Conservation (phyloP, 139 green algal genomes). For the Pseudopediastrum boryanum region DNA sequence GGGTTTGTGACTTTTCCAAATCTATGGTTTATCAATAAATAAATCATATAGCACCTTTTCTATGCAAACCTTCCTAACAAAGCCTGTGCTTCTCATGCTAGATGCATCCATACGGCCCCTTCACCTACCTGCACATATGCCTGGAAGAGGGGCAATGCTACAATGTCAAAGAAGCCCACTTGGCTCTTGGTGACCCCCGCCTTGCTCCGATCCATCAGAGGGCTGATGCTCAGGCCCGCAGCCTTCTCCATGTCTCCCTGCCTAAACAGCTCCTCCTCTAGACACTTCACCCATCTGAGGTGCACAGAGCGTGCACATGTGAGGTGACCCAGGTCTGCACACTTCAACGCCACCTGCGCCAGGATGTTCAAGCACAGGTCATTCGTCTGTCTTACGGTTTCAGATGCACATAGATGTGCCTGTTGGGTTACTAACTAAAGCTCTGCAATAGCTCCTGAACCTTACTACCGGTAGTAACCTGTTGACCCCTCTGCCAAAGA, state of each 20-base stretch:
- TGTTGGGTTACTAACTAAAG: too few species aligned
- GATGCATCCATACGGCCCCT: too few species aligned
- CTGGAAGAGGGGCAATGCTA: conserved; percentile 67
- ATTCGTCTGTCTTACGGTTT: too few species aligned
- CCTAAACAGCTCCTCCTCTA: conserved; percentile 73
- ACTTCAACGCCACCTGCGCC: conserved; percentile 65
- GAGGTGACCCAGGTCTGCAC: conserved; percentile 66
- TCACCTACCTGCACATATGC: conserved; percentile 43
- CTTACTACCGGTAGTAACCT: too few species aligned
- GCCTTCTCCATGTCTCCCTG: conserved; percentile 64
- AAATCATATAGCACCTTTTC: background rate
- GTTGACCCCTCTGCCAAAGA: too few species aligned
- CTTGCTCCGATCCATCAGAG: conserved; percentile 67
- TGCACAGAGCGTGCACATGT: conserved; percentile 54
- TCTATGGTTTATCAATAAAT: background rate
- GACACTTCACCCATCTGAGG: conserved; percentile 60
- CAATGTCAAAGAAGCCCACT: conserved; percentile 76
- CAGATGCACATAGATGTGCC: too few species aligned
- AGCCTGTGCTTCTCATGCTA: too few species aligned
- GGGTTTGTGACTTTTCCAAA: too few species aligned
- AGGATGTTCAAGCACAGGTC: too few species aligned
- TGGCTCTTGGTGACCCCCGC: conserved; percentile 65
- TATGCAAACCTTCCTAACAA: background rate
- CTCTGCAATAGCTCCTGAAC: too few species aligned
- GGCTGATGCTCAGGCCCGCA: conserved; percentile 49